These are phyloP conservation scores for Coemansia sp. DNA, from an alignment of 192 early-diverging fungal genomes.

Conservation along the genomic window DNA sequence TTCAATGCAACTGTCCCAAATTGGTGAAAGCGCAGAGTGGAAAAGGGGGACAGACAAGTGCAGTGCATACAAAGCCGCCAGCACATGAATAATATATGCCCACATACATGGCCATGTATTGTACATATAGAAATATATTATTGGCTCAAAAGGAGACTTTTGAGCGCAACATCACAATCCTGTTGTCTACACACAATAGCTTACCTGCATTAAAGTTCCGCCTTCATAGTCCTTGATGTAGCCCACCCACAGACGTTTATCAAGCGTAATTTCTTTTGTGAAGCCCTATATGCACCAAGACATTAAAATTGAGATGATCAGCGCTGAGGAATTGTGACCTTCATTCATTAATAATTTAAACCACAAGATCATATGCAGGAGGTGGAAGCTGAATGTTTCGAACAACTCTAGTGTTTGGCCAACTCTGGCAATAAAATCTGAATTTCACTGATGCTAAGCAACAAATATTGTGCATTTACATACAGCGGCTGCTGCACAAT, in stretches of 20 bases:
- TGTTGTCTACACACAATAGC: background rate
- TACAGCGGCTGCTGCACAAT: constrained; percentile 3
- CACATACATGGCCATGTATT: constrained; percentile 8
- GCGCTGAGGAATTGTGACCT: background rate
- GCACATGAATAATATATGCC: constrained; percentile 1
- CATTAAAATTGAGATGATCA: background rate
- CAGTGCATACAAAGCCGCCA: background rate
- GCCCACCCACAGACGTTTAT: constrained; percentile 90
- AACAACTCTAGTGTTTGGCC: no score
- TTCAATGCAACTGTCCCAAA: constrained; percentile 9
- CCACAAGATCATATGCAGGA: constrained; percentile 7
- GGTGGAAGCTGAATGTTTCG: no score
- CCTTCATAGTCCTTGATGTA: constrained; percentile 99
- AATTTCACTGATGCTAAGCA: background rate
- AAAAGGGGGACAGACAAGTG: background rate
- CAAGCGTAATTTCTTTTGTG: constrained; percentile 94
- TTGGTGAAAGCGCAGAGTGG: constrained; percentile 3
- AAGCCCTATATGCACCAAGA: constrained; percentile 65
- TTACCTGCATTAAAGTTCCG: constrained; percentile 88
- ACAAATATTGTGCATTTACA: constrained; percentile 2
- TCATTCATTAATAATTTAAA: constrained; percentile 1
- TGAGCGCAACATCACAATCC: background rate
- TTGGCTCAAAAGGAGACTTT: background rate
- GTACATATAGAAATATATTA: constrained; percentile 8
- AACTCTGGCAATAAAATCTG: background rate